A percentile compares a stretch with the other conserved stretches of the same genome.
phyloP scores from a whole-genome alignment of 2,329 filamentous ascomycete species.

The Chrysoporthe cubensis region DNA sequence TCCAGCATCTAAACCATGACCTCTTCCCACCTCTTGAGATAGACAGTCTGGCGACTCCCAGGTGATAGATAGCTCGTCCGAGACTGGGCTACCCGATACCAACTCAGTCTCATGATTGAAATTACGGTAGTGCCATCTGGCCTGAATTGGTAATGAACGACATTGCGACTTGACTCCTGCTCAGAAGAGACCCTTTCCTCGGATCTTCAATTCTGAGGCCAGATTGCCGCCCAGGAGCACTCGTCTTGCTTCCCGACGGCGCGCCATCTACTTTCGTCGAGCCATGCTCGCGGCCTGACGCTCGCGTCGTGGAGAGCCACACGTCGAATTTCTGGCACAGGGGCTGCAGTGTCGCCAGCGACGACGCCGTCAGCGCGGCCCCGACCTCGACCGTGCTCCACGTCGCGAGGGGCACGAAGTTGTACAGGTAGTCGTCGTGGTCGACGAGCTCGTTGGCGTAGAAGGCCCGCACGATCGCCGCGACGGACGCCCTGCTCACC shows the following conservation, averaged over 20 bases:
- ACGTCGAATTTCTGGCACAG: conserved; percentile 35
- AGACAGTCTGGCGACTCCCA: neutral
- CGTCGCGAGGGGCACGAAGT: conserved; percentile 47
- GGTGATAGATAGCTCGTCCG: neutral
- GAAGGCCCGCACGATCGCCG: conserved; percentile 48
- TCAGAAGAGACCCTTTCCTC: neutral
- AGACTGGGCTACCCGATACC: neutral
- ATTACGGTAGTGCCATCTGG: neutral
- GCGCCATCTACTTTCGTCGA: neutral
- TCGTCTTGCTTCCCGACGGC: neutral
- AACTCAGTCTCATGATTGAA: neutral
- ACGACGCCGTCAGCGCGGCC: conserved; percentile 46
- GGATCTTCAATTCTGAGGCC: neutral
- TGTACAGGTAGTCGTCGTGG: conserved; percentile 47
- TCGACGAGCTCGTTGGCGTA: conserved; percentile 44
- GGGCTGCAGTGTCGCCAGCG: conserved; percentile 45
- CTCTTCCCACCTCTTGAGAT: neutral
- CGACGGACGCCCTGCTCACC: conserved; percentile 41
- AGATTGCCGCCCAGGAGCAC: neutral
- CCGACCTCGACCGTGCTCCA: conserved; percentile 51
- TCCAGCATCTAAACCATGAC: neutral
- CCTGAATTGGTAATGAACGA: neutral
- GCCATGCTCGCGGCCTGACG: neutral
- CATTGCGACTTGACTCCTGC: neutral
- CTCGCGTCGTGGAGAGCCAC: neutral